These are phyloP conservation scores for Candida sphagnicola DNA, from an alignment of 805 yeast genomes.

Conservation along the genomic window DNA sequence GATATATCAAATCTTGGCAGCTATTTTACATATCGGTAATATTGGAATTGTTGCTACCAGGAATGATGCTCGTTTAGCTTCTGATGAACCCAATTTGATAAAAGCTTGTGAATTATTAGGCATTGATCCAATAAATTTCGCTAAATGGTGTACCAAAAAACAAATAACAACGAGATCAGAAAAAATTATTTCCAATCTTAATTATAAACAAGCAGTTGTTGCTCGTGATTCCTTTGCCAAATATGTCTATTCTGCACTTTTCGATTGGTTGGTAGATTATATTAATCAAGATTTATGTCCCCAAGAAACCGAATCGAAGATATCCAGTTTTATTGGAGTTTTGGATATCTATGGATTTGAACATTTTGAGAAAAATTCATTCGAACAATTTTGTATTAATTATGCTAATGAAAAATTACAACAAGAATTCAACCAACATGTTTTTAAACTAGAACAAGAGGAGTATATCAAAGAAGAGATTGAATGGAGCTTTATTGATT, in stretches of 20 bases:
- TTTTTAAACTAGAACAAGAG: conserved; percentile 94
- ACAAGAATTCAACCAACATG: conserved; percentile 96
- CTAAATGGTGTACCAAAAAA: conserved; percentile 90
- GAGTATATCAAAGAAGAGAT: conserved; percentile 89
- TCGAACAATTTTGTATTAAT: conserved; percentile 96
- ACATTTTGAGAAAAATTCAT: conserved; percentile 89
- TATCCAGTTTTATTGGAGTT: conserved; percentile 85
- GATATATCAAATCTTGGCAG: conserved; percentile 79
- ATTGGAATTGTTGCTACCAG: conserved; percentile 81
- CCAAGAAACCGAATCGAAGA: conserved; percentile 55
- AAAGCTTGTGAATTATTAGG: conserved; percentile 85
- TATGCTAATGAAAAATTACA: conserved; percentile 96
- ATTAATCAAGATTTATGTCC: conserved; percentile 82
- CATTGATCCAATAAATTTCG: conserved; percentile 65
- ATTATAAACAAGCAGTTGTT: conserved; percentile 77
- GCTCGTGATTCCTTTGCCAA: conserved; percentile 97
- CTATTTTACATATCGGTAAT: conserved; percentile 89
- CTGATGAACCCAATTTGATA: conserved; percentile 82
- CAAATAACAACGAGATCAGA: conserved; percentile 92
- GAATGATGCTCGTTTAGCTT: conserved; percentile 72
- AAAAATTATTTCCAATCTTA: conserved; percentile 80
- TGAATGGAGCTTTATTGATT: conserved; percentile 95
- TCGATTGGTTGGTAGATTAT: conserved; percentile 90
- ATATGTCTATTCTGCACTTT: conserved; percentile 84
- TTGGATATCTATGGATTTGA: conserved; percentile 97